Conservation (phyloP, 371 early-diverging fungal species). For the Mucor ambiguus region DNA sequence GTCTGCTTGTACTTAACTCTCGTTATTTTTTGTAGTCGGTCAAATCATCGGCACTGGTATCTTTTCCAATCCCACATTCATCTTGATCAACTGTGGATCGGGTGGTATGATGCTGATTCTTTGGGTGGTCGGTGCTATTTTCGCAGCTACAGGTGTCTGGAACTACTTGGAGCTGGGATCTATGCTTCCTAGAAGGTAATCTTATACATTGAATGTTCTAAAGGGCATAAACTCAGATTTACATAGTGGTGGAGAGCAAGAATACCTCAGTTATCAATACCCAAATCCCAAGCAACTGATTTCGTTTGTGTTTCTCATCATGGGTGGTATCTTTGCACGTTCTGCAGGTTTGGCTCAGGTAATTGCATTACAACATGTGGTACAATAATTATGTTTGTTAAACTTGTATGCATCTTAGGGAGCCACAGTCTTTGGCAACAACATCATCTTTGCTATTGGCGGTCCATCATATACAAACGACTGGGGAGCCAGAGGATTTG, state of each 20-base stretch:
- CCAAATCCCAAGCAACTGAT: constrained; percentile 26
- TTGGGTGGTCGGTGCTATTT: constrained; percentile 34
- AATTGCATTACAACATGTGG: neutral
- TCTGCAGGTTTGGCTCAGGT: constrained; percentile 32
- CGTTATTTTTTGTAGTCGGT: constrained; percentile 12
- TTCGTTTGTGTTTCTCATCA: constrained; percentile 29
- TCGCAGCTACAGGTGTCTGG: constrained; percentile 31
- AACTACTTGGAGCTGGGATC: constrained; percentile 37
- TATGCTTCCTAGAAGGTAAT: constrained; percentile 25
- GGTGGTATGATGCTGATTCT: constrained; percentile 41
- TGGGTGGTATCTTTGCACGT: constrained; percentile 22
- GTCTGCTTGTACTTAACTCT: neutral
- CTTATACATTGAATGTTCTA: no score
- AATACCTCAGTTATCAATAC: constrained; percentile 29
- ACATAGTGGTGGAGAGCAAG: constrained; percentile 34
- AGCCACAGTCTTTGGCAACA: constrained; percentile 31
- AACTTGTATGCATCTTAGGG: constrained; percentile 12
- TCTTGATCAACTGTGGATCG: constrained; percentile 31
- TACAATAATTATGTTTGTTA: neutral
- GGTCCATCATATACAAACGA: constrained; percentile 21
- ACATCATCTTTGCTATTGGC: constrained; percentile 32
- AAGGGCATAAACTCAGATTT: no score
- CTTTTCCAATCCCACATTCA: constrained; percentile 36
- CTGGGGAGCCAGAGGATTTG: constrained; percentile 34
- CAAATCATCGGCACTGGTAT: constrained; percentile 40